A percentile compares a stretch with the other conserved stretches of the same genome.
phyloP scores from a whole-genome alignment of 2,329 filamentous ascomycete species.

The Thelonectria blattea region DNA sequence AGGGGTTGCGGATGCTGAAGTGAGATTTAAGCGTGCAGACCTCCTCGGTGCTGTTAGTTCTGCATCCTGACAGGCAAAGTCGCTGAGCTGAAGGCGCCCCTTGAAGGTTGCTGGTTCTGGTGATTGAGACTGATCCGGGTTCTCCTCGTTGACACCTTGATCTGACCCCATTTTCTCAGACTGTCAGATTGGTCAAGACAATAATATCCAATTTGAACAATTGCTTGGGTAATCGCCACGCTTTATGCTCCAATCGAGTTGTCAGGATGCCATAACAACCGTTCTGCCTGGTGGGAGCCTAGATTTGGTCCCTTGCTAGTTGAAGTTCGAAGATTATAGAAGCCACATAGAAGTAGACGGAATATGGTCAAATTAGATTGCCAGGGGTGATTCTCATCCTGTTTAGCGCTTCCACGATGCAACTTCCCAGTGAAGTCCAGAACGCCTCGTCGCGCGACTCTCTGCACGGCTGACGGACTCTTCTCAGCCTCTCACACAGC shows the following conservation, averaged over 20 bases:
- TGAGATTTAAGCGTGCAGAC: constrained; percentile 23
- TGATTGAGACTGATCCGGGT: constrained; percentile 11
- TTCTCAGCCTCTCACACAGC: constrained; percentile 36
- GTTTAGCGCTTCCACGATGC: background rate
- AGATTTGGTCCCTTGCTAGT: background rate
- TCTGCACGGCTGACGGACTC: background rate
- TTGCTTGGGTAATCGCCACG: background rate
- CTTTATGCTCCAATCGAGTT: background rate
- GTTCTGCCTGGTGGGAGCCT: constrained; percentile 7
- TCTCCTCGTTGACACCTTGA: background rate
- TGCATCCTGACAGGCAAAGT: constrained; percentile 49
- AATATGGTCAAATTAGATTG: background rate
- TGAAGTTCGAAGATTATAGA: constrained; percentile 8
- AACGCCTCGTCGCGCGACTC: background rate
- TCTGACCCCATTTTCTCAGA: constrained; percentile 5
- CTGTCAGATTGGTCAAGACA: background rate
- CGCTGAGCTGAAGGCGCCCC: constrained; percentile 51
- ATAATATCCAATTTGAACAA: background rate
- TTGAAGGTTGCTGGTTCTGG: constrained; percentile 47
- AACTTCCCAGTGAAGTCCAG: background rate
- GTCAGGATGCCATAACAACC: background rate
- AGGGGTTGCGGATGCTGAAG: constrained; percentile 15
- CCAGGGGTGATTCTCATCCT: background rate
- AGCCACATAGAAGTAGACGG: background rate
- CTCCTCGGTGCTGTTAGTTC: constrained; percentile 30